A percentile compares a stretch with the other conserved stretches of the same genome.
phyloP scores from a whole-genome alignment of 2,329 filamentous ascomycete species.

The Bretziella fagacearum region DNA sequence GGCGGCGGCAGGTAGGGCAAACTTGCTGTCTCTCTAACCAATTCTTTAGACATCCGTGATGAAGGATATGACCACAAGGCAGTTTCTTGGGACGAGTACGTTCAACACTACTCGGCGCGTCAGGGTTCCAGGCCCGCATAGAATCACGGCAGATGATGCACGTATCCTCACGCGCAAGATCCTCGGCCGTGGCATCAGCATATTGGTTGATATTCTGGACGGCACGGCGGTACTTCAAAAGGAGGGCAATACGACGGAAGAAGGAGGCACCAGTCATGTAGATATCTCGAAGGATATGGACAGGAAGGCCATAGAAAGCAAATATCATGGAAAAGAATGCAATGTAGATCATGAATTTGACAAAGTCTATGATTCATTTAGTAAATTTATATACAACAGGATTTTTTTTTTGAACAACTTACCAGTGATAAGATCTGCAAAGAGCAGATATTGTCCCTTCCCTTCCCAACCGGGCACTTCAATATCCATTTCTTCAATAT shows the following conservation, averaged over 20 bases:
- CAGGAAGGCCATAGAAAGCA: conserved; percentile 84
- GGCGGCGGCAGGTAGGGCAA: conserved; percentile 80
- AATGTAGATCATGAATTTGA: conserved; percentile 78
- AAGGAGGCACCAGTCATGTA: conserved; percentile 91
- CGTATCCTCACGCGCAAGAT: conserved; percentile 71
- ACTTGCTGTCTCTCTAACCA: conserved; percentile 97
- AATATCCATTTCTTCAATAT: conserved; percentile 82
- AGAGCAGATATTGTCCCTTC: conserved; percentile 84
- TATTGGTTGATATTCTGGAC: conserved; percentile 91
- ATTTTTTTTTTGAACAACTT: conserved; percentile 22
- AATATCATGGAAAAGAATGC: conserved; percentile 88
- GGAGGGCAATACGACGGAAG: conserved; percentile 71
- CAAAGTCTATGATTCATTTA: conserved; percentile 44
- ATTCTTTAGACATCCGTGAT: conserved; percentile 85
- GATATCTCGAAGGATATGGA: conserved; percentile 90
- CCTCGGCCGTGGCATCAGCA: conserved; percentile 74
- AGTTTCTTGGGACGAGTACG: conserved; percentile 84
- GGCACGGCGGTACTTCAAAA: conserved; percentile 77
- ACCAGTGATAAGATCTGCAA: conserved; percentile 70
- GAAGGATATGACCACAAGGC: conserved; percentile 87
- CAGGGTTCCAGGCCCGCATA: conserved; percentile 63
- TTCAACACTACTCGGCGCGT: conserved; percentile 53
- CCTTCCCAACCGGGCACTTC: conserved; percentile 94
- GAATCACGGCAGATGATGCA: conserved; percentile 97
- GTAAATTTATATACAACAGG: background rate